Evolutionary conservation across 495 filamentous ascomycete genomes (phyloP), one percentile per base, ranked within the genome.

Genomic region (Entonaema liquescens): DNA sequence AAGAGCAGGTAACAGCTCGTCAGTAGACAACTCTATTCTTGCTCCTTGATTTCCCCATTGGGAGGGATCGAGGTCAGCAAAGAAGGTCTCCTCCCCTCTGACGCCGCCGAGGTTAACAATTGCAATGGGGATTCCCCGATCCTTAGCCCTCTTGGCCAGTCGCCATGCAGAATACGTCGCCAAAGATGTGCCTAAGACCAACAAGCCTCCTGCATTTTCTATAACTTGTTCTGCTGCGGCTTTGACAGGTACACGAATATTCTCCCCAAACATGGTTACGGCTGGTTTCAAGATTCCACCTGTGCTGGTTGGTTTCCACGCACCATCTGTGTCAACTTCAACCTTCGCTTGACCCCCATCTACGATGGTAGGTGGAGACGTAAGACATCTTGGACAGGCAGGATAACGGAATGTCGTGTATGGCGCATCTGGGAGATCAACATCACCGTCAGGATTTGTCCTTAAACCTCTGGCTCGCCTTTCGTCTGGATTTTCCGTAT

Each of bases 151-250:
- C 83, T 92, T 94, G 7, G 90, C 93, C 38, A 99, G 76, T 67
- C 95, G 85, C 93, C 93, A 99, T 1, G 95, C 95, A 6, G 93
- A 97, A 78, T 94, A 98, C 0, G 95, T 98, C 8, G 95, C 95
- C 53, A 99, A 83, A 72, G 92, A 96, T 42, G 90, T 97, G 8
- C 94, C 95, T 13, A 98, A 76, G 15, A 98, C 86, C 29, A 99
- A 83, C 23, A 99, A 77, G 31, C 86, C 83, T 15, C 87, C 87
- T 8, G 94, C 90, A 56, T 86, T 85, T 69, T 97, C 91, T 40
- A 99, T 87, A 7, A 89, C 91, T 17, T 87, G 82, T 74, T 97
- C 93, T 1, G 94, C 95, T n/a, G 87, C 89, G 1, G 74, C 67
- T 76, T 94, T 97, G 13, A 93, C 89, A 3, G 74, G 60, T 2